Base-by-base conservation (phyloP, 2,329 filamentous ascomycete species). In the Juglanconis juglandina region DNA sequence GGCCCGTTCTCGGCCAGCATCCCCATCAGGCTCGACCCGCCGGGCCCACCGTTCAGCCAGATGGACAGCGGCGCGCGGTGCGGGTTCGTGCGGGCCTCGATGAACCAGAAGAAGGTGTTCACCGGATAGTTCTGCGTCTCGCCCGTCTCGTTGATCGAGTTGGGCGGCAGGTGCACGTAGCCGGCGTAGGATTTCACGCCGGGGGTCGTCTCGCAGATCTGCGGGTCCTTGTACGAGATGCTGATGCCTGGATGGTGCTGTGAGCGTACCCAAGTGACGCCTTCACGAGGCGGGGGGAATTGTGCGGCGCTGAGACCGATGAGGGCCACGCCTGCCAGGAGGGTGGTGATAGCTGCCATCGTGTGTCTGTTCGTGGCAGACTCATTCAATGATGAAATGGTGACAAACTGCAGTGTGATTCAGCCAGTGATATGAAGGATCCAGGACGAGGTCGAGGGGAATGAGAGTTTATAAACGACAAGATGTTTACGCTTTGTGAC, bases 101-200 rank as follows among this genome's bases (percentile, higher is more conserved):
- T 82, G 67, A 86, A 87, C 83, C 84, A 86, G 71, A 87, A 88
- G 71, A 87, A 87, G n/a, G 82, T 84, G 67, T 86, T 86, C 68
- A 85, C 83, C 63, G 82, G 70, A 65, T 85, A 82, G 41, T 72
- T 66, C 33, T 75, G 63, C 11, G 46, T 42, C 53, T 60, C 56
- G n/a, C 59, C 64, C 33, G 49, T 47, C 53, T 62, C 62, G 35
- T 69, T 65, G 49, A 77, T 65, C 1, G 77, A 72, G 34, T 75
- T 75, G 2, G 78, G 76, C 2, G 82, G 81, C 4, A 87, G 75
- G 69, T 83, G 79, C 13, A 87, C 79, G 64, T 86, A 87, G 39
- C 85, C 84, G 0, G 81, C 76, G 69, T 82, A 87, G 70, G 91
- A 88, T 70, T 86, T 78, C 49, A 78, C 69, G 67, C 89, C 89